These are phyloP conservation scores for Phytophthora palmivora DNA, from an alignment of 352 stramenopile species.

Conservation along the genomic window DNA sequence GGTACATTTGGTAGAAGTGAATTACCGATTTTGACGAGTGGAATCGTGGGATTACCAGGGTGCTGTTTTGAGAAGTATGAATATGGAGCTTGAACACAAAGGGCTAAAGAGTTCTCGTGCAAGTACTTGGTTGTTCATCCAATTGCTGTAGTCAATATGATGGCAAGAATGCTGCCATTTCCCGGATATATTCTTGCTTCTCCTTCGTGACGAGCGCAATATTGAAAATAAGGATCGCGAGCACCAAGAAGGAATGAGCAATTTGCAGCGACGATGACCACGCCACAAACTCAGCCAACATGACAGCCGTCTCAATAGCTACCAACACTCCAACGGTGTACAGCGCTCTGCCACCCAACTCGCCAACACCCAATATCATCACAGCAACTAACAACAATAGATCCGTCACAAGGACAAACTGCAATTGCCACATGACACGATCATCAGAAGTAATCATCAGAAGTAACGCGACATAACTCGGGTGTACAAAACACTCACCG, in stretches of 20 bases:
- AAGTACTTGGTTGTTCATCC: conserved; percentile 2
- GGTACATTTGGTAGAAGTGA: conserved; percentile 29
- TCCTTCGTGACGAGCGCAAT: conserved; percentile 33
- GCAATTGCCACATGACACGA: background rate
- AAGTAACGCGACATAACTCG: background rate
- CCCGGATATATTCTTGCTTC: conserved; percentile 34
- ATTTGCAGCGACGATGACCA: conserved; percentile 46
- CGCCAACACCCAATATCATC: conserved; percentile 47
- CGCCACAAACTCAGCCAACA: conserved; percentile 45
- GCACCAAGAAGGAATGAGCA: conserved; percentile 43
- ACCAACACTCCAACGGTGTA: conserved; percentile 49
- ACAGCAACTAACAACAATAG: conserved; percentile 49
- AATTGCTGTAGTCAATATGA: conserved; percentile 33
- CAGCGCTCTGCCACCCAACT: conserved; percentile 40
- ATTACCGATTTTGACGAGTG: conserved; percentile 41
- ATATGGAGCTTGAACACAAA: conserved; percentile 15
- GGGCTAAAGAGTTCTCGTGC: background rate
- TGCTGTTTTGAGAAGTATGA: conserved; percentile 60
- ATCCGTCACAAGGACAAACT: conserved; percentile 64
- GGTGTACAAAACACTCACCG: conserved; percentile 17
- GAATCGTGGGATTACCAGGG: conserved; percentile 54
- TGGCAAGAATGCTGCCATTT: conserved; percentile 44
- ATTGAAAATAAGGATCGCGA: conserved; percentile 40
- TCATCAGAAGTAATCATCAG: too few relatives aligned
- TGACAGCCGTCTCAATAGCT: conserved; percentile 46